Evolutionary conservation across 2,329 filamentous ascomycete genomes (phyloP), one percentile per base, ranked within the genome.

Genomic region (Colletotrichum simmondsii): DNA sequence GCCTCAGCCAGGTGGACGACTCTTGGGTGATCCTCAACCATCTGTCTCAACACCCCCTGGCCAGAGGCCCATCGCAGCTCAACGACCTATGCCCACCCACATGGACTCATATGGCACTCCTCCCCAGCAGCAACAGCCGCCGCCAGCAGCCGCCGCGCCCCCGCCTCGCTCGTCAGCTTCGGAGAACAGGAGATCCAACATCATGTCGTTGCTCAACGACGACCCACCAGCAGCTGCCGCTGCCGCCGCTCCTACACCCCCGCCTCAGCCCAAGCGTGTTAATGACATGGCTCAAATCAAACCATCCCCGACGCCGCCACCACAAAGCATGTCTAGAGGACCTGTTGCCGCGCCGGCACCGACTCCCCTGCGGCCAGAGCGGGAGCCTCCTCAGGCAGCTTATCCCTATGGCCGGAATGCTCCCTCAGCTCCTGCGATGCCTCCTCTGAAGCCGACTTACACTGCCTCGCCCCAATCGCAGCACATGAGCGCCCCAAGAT

Each of bases 151-250:
- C 26, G 80, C 85, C 32, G 80, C 85, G 52, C 79, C 87, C 53
- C 76, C 81, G 7, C 79, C 84, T 14, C 80, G 83, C 30, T 84
- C 84, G 49, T 80, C 85, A 3, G 80, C 85, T 3, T 79, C 81
- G 2, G 87, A 89, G 75, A 85, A 87, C n/a, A 92, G 92, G 82
- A 91, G 87, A 8, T 91, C 90, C 16, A 92, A 84, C 74, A 86
- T 92, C 73, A 91, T 92, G 87, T 89, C 89, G 0, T 80, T 92
- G 73, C 83, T 92, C 3, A 91, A 91, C 75, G 89, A 92, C 74
- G 90, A 92, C 65, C 85, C 87, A 8, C 83, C 82, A 4, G 82
- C 85, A 6, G 82, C 86, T 7, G 85, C 85, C n/a, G 80, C 84
- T 1, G 56, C 71, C 32, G 60, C 71, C 24, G 66, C 71, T 46